Evolutionary conservation across 371 early-diverging fungal genomes (phyloP).

Genomic region (Mucor mucedo): DNA sequence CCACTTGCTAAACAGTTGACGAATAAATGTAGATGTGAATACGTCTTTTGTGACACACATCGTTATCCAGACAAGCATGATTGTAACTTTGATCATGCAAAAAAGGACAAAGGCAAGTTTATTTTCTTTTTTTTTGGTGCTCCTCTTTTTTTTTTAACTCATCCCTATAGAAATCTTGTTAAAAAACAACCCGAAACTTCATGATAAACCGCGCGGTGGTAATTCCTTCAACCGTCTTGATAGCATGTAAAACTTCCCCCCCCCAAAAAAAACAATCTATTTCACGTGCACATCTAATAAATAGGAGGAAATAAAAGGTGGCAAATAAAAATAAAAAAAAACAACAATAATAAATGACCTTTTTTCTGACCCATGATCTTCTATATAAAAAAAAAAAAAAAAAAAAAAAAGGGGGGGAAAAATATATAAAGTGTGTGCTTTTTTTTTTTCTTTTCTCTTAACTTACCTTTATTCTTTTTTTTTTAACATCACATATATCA

Average conservation of each 20-base stretch:
- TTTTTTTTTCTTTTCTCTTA: conserved; percentile 4
- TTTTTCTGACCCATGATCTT: conserved; percentile 16
- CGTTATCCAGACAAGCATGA: conserved; percentile 79
- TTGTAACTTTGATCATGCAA: conserved; percentile 81
- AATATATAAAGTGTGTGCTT: neutral
- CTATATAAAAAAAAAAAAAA: neutral
- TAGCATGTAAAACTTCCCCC: conserved; percentile 36
- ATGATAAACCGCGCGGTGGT: conserved; percentile 79
- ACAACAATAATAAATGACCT: neutral
- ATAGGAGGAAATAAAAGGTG: conserved; percentile 3
- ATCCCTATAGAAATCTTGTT: conserved; percentile 60
- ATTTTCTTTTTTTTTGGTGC: neutral
- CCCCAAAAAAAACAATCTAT: neutral
- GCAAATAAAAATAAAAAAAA: conserved; percentile 9
- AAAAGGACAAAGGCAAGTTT: conserved; percentile 60
- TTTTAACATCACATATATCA: neutral
- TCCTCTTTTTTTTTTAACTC: neutral
- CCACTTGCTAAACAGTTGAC: conserved; percentile 84
- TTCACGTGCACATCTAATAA: neutral
- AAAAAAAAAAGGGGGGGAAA: neutral
- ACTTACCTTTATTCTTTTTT: neutral
- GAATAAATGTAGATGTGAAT: conserved; percentile 83
- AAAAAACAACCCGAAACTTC: conserved; percentile 81
- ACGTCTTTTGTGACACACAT: conserved; percentile 82
- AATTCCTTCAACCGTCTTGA: conserved; percentile 79